Evolutionary conservation across 1,284 basidiomycete genomes (phyloP), one percentile per base, ranked within the genome.

Genomic region (Fistulinella cinereoalba): DNA sequence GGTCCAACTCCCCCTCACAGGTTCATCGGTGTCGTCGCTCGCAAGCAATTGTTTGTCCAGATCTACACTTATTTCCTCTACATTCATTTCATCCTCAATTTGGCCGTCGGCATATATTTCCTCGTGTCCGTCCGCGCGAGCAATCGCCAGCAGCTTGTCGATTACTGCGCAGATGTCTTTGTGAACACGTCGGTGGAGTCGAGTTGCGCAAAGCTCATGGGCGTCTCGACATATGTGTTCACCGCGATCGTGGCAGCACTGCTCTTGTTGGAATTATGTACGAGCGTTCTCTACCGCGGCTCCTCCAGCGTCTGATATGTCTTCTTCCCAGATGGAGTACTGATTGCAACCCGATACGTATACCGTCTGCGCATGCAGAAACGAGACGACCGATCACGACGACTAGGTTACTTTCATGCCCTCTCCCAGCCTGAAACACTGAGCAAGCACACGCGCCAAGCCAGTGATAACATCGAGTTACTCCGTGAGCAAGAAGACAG

Each of bases 311-410:
- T n/a, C 24, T 42, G 33, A 42, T 6, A 16, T 12, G 29, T 21
- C 3, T 25, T 18, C 21, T 16, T 23, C n/a, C 28, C 21, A 85
- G 83, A 83, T 53, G 77, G 76, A 32, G 71, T 71, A 9, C 58
- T 85, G 44, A 72, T 84, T 37, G 75, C 77, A 9, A 76, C 80
- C 15, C 77, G 82, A 13, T 85, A 85, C 56, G 64, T 78, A 34
- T 75, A 77, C 53, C 77, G 77, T 53, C 62, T 85, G 16, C 70
- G 74, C 43, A 61, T 58, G 22, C 74, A 83, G 57, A 82, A 83
- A 62, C 58, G 62, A 41, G 55, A 52, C 38, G 40, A 47, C 37
- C 61, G 65, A 23, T 61, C 62, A 11, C 61, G 60, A 23, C 64
- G 63, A 16, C 37, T 67, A 41, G 66, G 63, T 19, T 68, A 61